phyloP scores from a whole-genome alignment of 2,329 filamentous ascomycete species.

The Neonectria sp. region DNA sequence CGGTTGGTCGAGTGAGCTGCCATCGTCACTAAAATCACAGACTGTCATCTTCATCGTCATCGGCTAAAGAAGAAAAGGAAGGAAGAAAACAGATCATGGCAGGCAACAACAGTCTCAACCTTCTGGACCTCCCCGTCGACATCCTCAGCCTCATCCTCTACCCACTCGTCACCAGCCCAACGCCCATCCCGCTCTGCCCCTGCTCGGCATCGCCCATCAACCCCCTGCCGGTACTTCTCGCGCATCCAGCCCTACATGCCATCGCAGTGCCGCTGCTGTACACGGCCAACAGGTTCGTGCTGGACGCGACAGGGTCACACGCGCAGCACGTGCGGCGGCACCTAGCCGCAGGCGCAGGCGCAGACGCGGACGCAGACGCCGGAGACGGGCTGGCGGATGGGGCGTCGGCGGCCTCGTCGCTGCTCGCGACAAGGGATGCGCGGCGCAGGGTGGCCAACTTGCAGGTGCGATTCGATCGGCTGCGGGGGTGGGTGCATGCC shows the following conservation, averaged over 20 bases:
- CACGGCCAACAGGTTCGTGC: slow-evolving; percentile 49
- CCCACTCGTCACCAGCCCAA: slow-evolving; percentile 47
- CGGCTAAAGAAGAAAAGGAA: neutral
- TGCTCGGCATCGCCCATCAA: slow-evolving; percentile 44
- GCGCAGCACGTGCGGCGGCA: slow-evolving; percentile 46
- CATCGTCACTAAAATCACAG: neutral
- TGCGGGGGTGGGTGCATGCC: slow-evolving; percentile 52
- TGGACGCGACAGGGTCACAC: slow-evolving; percentile 49
- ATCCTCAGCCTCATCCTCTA: slow-evolving; percentile 50
- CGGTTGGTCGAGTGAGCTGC: neutral
- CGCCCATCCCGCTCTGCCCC: slow-evolving; percentile 48
- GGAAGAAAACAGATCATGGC: slow-evolving; percentile 27
- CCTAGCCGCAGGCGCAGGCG: slow-evolving; percentile 38
- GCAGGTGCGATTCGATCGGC: slow-evolving; percentile 48
- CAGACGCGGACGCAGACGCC: slow-evolving; percentile 12
- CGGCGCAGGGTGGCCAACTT: slow-evolving; percentile 48
- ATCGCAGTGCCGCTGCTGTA: slow-evolving; percentile 53
- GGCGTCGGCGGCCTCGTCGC: slow-evolving; percentile 22
- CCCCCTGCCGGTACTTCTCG: slow-evolving; percentile 50
- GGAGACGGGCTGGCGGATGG: neutral
- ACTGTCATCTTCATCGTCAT: slow-evolving; percentile 11
- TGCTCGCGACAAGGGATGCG: slow-evolving; percentile 44
- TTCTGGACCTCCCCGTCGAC: slow-evolving; percentile 54
- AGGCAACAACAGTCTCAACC: slow-evolving; percentile 38
- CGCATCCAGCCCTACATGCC: slow-evolving; percentile 51